A percentile compares a stretch with the other conserved stretches of the same genome.
Conservation (phyloP, 192 early-diverging fungal genomes). For the Gigaspora rosea region DNA sequence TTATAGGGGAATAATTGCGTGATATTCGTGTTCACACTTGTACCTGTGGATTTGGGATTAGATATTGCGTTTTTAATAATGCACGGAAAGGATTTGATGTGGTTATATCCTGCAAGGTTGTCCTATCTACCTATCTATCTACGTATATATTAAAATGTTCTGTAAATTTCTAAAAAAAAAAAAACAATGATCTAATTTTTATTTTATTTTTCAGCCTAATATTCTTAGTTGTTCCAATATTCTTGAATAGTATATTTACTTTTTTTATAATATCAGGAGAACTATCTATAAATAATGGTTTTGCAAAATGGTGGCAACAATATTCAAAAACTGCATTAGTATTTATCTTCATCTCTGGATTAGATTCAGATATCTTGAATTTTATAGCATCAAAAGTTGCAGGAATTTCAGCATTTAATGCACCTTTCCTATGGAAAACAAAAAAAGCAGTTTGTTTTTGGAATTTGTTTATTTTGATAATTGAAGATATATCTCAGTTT, state of each 20-base stretch:
- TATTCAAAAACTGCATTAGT: neutral
- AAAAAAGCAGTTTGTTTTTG: neutral
- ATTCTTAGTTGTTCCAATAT: neutral
- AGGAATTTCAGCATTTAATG: neutral
- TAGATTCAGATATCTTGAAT: neutral
- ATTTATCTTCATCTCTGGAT: neutral
- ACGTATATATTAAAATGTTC: neutral
- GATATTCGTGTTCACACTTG: neutral
- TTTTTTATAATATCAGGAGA: neutral
- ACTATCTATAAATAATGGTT: neutral
- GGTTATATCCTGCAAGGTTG: neutral
- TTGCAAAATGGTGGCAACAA: neutral
- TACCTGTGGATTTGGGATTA: neutral
- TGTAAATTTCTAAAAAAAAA: neutral
- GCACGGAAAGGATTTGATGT: neutral
- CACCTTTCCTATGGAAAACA: neutral
- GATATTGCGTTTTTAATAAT: neutral
- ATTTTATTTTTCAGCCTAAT: too few relatives aligned
- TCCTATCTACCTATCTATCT: too few relatives aligned
- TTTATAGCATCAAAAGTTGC: neutral
- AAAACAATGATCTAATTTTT: too few relatives aligned
- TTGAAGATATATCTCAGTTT: neutral
- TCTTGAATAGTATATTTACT: neutral
- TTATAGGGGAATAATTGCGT: neutral
- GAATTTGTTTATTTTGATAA: neutral